Base-by-base conservation (phyloP, 352 stramenopile genomes). In the Phytophthora crassamura region DNA sequence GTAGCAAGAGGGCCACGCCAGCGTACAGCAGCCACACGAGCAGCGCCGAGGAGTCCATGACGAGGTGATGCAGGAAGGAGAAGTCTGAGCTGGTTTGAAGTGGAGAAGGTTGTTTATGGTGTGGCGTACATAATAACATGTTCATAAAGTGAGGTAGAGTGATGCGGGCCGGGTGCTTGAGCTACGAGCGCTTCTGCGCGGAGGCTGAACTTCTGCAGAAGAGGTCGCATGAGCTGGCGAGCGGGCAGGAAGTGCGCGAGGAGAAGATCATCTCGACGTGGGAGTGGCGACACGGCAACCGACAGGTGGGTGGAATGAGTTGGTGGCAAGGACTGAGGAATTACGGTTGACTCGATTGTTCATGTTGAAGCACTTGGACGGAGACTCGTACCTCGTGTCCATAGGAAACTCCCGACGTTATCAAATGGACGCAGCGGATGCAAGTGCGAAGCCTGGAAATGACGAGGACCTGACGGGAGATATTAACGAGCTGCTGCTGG, bases 331-430 rank as follows among this genome's bases (percentile, higher is more conserved):
- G 4, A 30, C 25, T n/a, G 28, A 18, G 22, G 35, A 48, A n/a
- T 33, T 39, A 3, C 28, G 33, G 11, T 46, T 32, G 36, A 14
- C 5, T 36, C 32, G 46, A 45, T 63, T 12, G 35, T 8, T 11
- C 50, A 57, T 39, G 49, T 54, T 59, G 30, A 59, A 91, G 83
- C 73, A 91, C 49, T 64, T 92, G 61, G 58, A 69, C 9, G 86
- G 86, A 35, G 81, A 89, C 42, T 74, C 79, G 33, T 95, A 80
- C 34, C 75, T 95, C 8, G 80, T 91, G 1, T 93, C 86, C 8
- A 70, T 51, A 34, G 75, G 64, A 3, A 91, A 91, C 30, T 52
- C 47, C 0, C 64, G 56, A 4, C 36, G 34, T 5, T 60, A 52
- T 59, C 3, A 4, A 2, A 5, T 9, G 33, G 28, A 51, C 33